Conservation (phyloP, 192 early-diverging fungal species). For the Thamnidium elegans region DNA sequence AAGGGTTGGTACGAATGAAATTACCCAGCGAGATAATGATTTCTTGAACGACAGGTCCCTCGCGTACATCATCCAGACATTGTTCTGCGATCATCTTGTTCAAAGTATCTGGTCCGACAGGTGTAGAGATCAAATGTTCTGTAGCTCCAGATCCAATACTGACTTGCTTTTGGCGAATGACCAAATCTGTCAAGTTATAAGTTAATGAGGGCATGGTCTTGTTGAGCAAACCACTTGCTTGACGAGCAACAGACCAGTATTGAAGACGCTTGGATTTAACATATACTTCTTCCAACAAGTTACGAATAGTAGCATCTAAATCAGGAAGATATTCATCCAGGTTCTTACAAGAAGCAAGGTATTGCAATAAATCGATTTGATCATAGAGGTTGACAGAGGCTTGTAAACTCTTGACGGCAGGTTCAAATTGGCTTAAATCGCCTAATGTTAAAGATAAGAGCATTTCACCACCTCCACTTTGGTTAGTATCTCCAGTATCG, state of each 20-base stretch:
- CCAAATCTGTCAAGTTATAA: constrained; percentile 75
- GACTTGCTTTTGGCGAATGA: constrained; percentile 74
- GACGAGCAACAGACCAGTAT: constrained; percentile 81
- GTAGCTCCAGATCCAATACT: constrained; percentile 68
- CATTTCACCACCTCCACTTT: constrained; percentile 15
- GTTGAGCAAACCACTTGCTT: constrained; percentile 68
- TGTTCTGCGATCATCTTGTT: constrained; percentile 65
- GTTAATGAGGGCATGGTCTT: constrained; percentile 77
- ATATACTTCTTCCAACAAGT: constrained; percentile 80
- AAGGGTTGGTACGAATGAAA: constrained; percentile 62
- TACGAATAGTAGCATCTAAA: constrained; percentile 52
- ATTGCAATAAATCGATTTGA: constrained; percentile 78
- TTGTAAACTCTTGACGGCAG: constrained; percentile 57
- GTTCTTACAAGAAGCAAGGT: constrained; percentile 67
- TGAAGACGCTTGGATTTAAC: constrained; percentile 68
- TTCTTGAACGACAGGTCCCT: constrained; percentile 82
- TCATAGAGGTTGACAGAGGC: constrained; percentile 74
- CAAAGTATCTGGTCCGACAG: constrained; percentile 68
- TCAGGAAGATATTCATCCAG: constrained; percentile 53
- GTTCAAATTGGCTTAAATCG: constrained; percentile 57
- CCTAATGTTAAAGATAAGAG: constrained; percentile 62
- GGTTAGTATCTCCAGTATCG: not conserved
- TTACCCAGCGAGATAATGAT: constrained; percentile 76
- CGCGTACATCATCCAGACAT: constrained; percentile 76
- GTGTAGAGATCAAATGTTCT: constrained; percentile 68